Conservation (phyloP, 208 protist genomes). For the Trypanosoma vivax region DNA sequence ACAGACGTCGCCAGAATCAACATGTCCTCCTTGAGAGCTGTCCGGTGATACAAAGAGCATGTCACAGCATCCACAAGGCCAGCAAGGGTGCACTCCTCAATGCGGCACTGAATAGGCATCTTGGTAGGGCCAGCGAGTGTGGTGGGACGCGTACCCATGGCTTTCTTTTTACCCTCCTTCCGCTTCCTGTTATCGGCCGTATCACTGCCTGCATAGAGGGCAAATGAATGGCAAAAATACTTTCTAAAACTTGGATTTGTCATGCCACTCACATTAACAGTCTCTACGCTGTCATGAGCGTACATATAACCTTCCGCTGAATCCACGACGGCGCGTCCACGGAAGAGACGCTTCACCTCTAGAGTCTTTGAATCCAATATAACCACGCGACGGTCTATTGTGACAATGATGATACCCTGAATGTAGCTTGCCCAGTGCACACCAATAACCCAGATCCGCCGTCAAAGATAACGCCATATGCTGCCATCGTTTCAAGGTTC, state of each 20-base stretch:
- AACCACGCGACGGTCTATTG: slow-evolving; percentile 64
- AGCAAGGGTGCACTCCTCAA: slow-evolving; percentile 57
- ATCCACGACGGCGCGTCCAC: slow-evolving; percentile 53
- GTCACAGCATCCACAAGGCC: slow-evolving; percentile 58
- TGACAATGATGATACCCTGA: slow-evolving; percentile 44
- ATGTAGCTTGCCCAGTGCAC: slow-evolving; percentile 47
- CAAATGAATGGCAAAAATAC: neutral
- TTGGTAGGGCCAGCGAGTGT: too few species aligned
- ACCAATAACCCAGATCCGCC: slow-evolving; percentile 67
- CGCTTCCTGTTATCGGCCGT: too few species aligned
- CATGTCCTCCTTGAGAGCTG: slow-evolving; percentile 52
- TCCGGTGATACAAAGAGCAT: slow-evolving; percentile 47
- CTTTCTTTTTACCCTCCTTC: too few species aligned
- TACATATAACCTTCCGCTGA: slow-evolving; percentile 43
- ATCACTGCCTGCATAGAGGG: too few species aligned
- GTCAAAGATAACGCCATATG: slow-evolving; percentile 57
- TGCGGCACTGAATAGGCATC: slow-evolving; percentile 34
- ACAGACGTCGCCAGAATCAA: slow-evolving; percentile 54
- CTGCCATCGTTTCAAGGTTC: slow-evolving; percentile 35
- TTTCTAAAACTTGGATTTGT: neutral
- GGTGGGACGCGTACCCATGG: too few species aligned
- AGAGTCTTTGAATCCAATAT: slow-evolving; percentile 56
- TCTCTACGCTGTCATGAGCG: slow-evolving; percentile 51
- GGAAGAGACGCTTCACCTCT: slow-evolving; percentile 63
- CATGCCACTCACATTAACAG: slow-evolving; percentile 44